Conservation (phyloP, 768 basidiomycete genomes). For the Hypholoma sublateritium region DNA sequence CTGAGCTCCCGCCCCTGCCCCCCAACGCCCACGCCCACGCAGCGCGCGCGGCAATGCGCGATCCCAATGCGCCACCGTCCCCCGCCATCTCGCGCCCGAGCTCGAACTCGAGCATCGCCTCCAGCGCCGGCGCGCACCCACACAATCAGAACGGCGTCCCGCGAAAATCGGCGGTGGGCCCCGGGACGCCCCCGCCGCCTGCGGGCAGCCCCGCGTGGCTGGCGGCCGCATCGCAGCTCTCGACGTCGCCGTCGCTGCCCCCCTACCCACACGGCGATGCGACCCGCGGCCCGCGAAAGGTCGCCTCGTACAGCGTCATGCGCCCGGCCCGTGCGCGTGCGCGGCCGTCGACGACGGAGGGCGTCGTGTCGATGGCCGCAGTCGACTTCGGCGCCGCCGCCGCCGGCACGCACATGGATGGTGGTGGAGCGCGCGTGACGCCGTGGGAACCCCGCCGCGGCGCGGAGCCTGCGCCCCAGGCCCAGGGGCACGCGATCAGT, state of each 20-base stretch:
- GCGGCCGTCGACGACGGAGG: conserved; percentile 8
- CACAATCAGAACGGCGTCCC: conserved; percentile 16
- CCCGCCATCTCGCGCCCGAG: conserved; percentile 15
- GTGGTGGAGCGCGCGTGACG: conserved; percentile 13
- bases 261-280: not conserved
- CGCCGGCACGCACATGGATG: not conserved
- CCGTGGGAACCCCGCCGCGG: conserved; percentile 25
- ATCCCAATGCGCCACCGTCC: not conserved
- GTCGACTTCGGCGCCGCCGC: conserved; percentile 5
- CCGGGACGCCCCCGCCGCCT: not conserved
- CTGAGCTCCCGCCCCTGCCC: not conserved
- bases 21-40: conserved; percentile 9
- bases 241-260: not conserved
- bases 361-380: conserved; percentile 25
- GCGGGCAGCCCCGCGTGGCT: not conserved
- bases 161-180: conserved; percentile 11
- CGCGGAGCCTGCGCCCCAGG: not conserved
- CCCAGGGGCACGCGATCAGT: not conserved
- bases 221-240: not conserved
- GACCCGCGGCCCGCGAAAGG: conserved; percentile 11
- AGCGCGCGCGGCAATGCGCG: conserved; percentile 8
- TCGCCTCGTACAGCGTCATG: conserved; percentile 1
- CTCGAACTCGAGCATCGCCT: conserved; percentile 8
- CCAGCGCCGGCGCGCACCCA: conserved; percentile 1
- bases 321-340: not conserved